phyloP scores from a whole-genome alignment of 257 asterid genomes.

The Fraxinus excelsior region DNA sequence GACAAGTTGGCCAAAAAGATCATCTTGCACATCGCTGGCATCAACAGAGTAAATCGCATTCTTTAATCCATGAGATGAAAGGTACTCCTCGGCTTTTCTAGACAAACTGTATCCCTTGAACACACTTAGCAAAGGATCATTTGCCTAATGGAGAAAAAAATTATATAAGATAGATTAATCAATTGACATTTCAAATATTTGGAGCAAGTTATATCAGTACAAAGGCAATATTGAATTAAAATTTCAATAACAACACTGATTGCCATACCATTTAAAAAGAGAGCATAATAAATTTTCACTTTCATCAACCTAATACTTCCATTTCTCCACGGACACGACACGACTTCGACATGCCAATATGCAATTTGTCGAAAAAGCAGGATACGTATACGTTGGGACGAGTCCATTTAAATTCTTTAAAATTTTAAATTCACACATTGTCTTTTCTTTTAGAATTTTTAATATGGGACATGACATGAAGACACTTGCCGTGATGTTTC shows the following conservation, averaged over 20 bases:
- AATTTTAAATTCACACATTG: too few relatives aligned
- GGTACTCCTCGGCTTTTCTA: conserved; percentile 74
- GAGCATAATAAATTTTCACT: too few relatives aligned
- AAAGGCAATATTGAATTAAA: background rate
- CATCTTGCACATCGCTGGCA: conserved; percentile 62
- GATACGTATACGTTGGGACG: too few relatives aligned
- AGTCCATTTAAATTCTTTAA: too few relatives aligned
- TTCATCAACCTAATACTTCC: background rate
- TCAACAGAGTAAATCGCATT: conserved; percentile 67
- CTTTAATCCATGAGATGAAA: conserved; percentile 77
- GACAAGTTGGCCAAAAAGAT: conserved; percentile 76
- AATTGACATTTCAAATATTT: background rate
- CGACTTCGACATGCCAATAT: too few relatives aligned
- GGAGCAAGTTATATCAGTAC: background rate
- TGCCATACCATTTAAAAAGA: background rate
- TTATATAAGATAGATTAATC: background rate
- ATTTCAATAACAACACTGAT: background rate
- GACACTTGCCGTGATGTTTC: too few relatives aligned
- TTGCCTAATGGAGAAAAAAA: conserved; percentile 43
- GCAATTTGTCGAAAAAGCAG: too few relatives aligned
- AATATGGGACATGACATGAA: too few relatives aligned
- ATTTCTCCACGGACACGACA: background rate
- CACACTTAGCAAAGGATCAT: conserved; percentile 63
- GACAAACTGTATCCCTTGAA: conserved; percentile 78
- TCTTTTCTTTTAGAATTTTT: too few relatives aligned